These are phyloP conservation scores for Brettanomyces sp. DNA, from an alignment of 805 yeast genomes.

Conservation along the genomic window DNA sequence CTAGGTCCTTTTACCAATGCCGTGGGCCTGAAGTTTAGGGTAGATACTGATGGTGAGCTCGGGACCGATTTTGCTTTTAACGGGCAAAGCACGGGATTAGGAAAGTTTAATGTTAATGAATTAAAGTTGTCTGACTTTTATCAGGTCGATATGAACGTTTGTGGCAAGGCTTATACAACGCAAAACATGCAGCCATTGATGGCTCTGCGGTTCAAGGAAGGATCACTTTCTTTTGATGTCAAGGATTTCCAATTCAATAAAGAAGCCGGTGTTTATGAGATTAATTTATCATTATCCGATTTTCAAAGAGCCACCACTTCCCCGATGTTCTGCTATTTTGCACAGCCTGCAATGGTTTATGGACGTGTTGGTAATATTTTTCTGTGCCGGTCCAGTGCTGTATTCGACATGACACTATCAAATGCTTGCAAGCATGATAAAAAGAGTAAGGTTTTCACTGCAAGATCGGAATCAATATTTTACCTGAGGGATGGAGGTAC, in stretches of 20 bases:
- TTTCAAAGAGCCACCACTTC: not conserved
- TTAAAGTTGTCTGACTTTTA: not conserved
- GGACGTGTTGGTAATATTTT: not conserved
- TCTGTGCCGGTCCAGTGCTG: not conserved
- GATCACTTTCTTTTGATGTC: not conserved
- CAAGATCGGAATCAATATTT: not conserved
- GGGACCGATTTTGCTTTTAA: not conserved
- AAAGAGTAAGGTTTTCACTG: not conserved
- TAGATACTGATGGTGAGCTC: not conserved
- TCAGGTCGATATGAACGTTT: not conserved
- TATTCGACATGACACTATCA: not conserved
- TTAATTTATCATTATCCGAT: not conserved
- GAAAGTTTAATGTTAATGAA: not conserved
- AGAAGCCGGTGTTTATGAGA: not conserved
- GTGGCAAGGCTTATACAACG: not conserved
- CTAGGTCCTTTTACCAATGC: not conserved
- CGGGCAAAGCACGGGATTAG: slow-evolving; percentile 1
- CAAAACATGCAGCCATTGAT: not conserved
- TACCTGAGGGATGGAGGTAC: not conserved
- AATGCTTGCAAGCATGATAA: not conserved
- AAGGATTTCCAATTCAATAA: not conserved
- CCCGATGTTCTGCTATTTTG: not conserved
- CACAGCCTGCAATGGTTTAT: not conserved
- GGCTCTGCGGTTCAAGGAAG: not conserved
- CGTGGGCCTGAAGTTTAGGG: not conserved